Conservation (phyloP, 208 protist genomes). For the Leishmania tarentolae region DNA sequence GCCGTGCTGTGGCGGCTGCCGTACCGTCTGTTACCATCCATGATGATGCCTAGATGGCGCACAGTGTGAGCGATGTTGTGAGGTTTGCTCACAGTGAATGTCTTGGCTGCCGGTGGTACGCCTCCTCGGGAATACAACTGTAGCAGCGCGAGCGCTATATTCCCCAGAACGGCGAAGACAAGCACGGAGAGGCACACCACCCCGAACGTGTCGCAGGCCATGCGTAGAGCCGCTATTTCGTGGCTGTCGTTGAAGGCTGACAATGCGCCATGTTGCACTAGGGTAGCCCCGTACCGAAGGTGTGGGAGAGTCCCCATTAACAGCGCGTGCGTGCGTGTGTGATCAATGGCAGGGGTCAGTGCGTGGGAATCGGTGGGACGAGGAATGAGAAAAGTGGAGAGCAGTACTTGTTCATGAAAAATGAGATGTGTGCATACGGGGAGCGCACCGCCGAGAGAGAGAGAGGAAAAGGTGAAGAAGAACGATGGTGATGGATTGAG, state of each 20-base stretch:
- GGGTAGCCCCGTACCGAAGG: not conserved
- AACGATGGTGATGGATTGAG: not conserved
- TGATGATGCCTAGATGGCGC: conserved; percentile 87
- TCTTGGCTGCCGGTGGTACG: not conserved
- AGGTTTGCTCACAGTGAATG: not conserved
- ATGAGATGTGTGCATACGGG: not conserved
- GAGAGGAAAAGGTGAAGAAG: not conserved
- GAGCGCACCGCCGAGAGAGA: not conserved
- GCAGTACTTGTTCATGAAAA: not conserved
- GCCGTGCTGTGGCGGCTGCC: conserved; percentile 27
- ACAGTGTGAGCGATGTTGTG: conserved; percentile 40
- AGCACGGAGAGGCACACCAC: conserved; percentile 25
- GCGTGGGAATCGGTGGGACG: not conserved
- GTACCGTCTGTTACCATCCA: conserved; percentile 91
- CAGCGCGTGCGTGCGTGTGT: not conserved
- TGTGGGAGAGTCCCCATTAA: not conserved
- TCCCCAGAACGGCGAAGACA: conserved; percentile 22
- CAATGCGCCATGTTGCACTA: not conserved
- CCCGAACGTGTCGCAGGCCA: conserved; percentile 33
- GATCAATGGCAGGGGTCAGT: not conserved
- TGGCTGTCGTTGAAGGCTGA: conserved; percentile 18
- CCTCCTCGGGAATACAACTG: conserved; percentile 1
- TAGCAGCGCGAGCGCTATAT: conserved; percentile 14
- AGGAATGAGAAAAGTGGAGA: not conserved
- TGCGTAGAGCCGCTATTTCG: conserved; percentile 21